Base-by-base conservation (phyloP, 352 stramenopile genomes). In the Globisporangium alternatum region DNA sequence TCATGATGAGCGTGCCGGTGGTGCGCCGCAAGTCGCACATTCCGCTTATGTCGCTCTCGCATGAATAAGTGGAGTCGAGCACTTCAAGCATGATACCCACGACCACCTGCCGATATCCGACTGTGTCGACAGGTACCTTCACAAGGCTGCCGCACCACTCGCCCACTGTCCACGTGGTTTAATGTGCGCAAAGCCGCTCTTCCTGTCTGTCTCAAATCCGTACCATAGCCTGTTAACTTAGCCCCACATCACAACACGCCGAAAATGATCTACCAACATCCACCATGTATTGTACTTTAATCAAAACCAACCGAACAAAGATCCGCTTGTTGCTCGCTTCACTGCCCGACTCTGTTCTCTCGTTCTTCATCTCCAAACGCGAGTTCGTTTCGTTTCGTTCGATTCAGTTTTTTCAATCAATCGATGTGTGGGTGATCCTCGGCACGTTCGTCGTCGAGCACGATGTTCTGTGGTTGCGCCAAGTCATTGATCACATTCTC, bases 401-500 rank as follows among this genome's bases (percentile, higher is more conserved):
- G 31, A 19, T 44, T 31, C 3, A 7, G 12, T 21, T 56, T 15
- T 41, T 41, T 41, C 35, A 41, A 21, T 72, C 80, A 92, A 39
- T 90, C 80, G 47, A 76, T 83, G 68, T 92, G 77, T 12, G 74
- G 69, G 30, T 85, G 76, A 15, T 65, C 70, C 8, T 75, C 74
- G 21, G 68, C 64, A 37, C 65, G 73, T 5, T 70, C 62, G 54
- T 80, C 66, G 31, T 76, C 68, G 15, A 81, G 49, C 37, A 69
- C 58, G 41, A 78, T 69, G 45, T 89, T 75, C 44, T 74, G 67
- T 28, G 54, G 58, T 28, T 47, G 70, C 12, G 68, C 82, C 6
- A 90, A 69, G 57, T 90, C 80, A 60, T 91, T 80, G 51, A 91
- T 74, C 37, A 90, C 77, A 8, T 86, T 66, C 31, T 86, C 82